Evolutionary conservation across 1,284 basidiomycete species (phyloP), one percentile per base, ranked within the genome.

Genomic region (Malassezia globosa): DNA sequence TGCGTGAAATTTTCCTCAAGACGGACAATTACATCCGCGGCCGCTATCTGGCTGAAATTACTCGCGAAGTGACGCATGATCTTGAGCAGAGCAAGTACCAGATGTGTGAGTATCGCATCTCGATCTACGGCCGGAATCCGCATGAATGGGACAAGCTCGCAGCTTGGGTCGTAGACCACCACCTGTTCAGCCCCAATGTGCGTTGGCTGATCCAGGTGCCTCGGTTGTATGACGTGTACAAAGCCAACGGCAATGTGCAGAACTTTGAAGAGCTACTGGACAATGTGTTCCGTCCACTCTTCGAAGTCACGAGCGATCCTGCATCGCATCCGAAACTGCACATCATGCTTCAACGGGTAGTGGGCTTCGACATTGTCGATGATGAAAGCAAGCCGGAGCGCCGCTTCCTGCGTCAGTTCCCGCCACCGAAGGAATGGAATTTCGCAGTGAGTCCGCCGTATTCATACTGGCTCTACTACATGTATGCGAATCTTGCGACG

Each of bases 81-180:
- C 73, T 96, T 29, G 89, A 96, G 72, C 87, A 92, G 73, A 90
- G 85, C 77, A 99, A 99, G 75, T 99, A 99, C 66, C 92, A 97
- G 78, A 56, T 56, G 59, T 55, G 71, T 80, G 85, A 99, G 76
- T 99, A 94, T 84, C 81, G 94, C 7, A 79, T 97, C 54, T 92
- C 87, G 50, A 87, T 99, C 60, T 99, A 97, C 63, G 94, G 90
- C 7, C 81, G 42, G 5, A 76, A 73, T 49, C 50, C 72, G 34
- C 68, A 82, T 55, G 94, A 99, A 74, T 99, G 94, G 94, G 94
- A 97, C 76, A 96, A 95, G 69, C 77, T 99, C 5, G 92, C 94
- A 6, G 83, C 83, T 76, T 99, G 94, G 94, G 82, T 97, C 44
- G 82, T 95, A 65, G 80, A 86, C 69, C 82, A 96, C 76, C 87